Evolutionary conservation across 441 rosid species (phyloP).

Genomic region (Isatis lusitanica): DNA sequence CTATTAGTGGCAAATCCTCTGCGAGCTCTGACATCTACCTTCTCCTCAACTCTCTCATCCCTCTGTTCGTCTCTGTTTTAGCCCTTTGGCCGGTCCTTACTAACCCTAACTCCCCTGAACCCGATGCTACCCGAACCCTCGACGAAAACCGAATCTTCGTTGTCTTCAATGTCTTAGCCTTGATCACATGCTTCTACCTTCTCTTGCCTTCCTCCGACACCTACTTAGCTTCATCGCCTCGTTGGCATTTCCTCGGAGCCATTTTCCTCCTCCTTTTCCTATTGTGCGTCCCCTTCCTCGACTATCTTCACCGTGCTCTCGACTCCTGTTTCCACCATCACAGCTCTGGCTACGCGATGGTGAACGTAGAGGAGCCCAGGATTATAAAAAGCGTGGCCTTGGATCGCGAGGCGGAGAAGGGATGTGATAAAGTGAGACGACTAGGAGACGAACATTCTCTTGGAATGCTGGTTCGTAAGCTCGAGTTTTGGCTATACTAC

Average conservation of each 20-base stretch:
- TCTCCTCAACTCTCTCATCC: constrained; percentile 61
- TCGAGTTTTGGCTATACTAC: constrained; percentile 85
- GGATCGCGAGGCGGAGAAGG: constrained; percentile 33
- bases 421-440: constrained; percentile 46
- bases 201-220: constrained; percentile 56
- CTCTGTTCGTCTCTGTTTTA: constrained; percentile 52
- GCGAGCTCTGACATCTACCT: constrained; percentile 51
- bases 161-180: constrained; percentile 57
- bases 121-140: constrained; percentile 26
- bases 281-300: constrained; percentile 57
- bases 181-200: constrained; percentile 70
- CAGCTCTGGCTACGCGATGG: constrained; percentile 39
- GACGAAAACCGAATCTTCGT: constrained; percentile 51
- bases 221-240: constrained; percentile 41
- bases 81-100: constrained; percentile 58
- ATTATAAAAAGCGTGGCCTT: constrained; percentile 23
- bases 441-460: constrained; percentile 82
- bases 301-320: constrained; percentile 38
- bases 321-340: constrained; percentile 21
- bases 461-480: constrained; percentile 44
- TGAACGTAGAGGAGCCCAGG: constrained; percentile 46
- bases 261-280: constrained; percentile 53
- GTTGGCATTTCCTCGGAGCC: constrained; percentile 64
- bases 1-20: constrained; percentile 42
- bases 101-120: constrained; percentile 33